These are phyloP conservation scores for Leavenworthia alabamica DNA, from an alignment of 345 rosid species.

Conservation along the genomic window DNA sequence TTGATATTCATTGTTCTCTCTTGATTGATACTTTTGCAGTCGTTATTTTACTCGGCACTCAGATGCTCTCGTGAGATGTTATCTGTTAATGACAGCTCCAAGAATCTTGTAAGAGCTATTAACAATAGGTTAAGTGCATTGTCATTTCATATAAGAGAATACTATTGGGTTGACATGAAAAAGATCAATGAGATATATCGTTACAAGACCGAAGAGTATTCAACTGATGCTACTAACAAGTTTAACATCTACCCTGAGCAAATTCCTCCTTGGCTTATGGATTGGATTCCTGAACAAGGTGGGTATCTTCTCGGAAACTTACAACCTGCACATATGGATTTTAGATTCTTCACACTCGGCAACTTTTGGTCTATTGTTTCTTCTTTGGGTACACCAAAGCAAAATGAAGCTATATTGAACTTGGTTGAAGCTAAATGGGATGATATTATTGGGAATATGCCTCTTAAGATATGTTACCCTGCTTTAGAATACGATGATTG, in stretches of 20 bases:
- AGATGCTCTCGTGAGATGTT: conserved; percentile 81
- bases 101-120: conserved; percentile 62
- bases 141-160: conserved; percentile 84
- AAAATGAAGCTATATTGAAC: conserved; percentile 63
- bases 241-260: conserved; percentile 90
- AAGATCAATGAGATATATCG: conserved; percentile 88
- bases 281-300: conserved; percentile 80
- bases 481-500: conserved; percentile 85
- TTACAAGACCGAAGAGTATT: conserved; percentile 86
- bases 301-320: conserved; percentile 75
- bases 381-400: conserved; percentile 70
- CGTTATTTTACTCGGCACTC: conserved; percentile 71
- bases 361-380: conserved; percentile 82
- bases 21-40: conserved; percentile 34
- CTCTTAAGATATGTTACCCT: conserved; percentile 89
- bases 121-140: conserved; percentile 76
- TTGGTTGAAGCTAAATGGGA: conserved; percentile 78
- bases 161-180: conserved; percentile 80
- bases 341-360: conserved; percentile 77
- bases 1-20: background rate
- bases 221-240: conserved; percentile 74
- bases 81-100: conserved; percentile 53
- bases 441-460: conserved; percentile 71
- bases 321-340: conserved; percentile 89
- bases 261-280: conserved; percentile 84